Base-by-base conservation (phyloP, 495 filamentous ascomycete genomes). In the Aspergillus steynii region DNA sequence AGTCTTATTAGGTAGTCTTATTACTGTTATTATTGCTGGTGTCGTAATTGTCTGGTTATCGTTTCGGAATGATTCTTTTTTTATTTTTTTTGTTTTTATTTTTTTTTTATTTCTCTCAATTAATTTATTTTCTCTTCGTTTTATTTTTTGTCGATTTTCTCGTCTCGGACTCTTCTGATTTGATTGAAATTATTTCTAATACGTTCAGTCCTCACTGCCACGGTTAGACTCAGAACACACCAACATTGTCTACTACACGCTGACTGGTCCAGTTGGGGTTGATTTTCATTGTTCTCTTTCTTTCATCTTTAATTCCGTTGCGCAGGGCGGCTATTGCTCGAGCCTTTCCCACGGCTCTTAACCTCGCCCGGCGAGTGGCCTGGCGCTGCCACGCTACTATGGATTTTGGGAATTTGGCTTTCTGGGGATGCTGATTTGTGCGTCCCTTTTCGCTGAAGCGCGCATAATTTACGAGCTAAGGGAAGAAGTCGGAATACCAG, bases 151-250 rank as follows among this genome's bases (percentile, higher is more conserved):
- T 57, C 29, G 31, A 45, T 53, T 45, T 50, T 54, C 45, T 48
- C 9, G 45, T 55, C 45, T 42, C 9, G 9, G 10, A 14, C 37
- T 14, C 37, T 37, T 15, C 37, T 20, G 20, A 20, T 20, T 20
- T 20, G 20, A 20, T 20, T 20, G 20, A 20, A 20, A 53, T 29
- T 29, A 53, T 53, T 53, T 29, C 50, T 55, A 29, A n/a, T 54
- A 54, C 31, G n/a, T 54, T 54, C 37, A 20, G 37, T 53, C 45
- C 55, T 53, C 56, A 59, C 42, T 59, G 51, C 61, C 56, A 59
- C 61, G 34, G 34, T 37, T 37, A 37, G 34, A 42, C 37, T 42
- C 37, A 42, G 37, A 12, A 15, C 37, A 42, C 12, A 42, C 37
- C 37, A 42, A 42, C 37, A 42, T 42, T 15, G 37, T 42, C 37